Conservation (phyloP, 345 rosid genomes). For the Psidium friedrichsthalianum region DNA sequence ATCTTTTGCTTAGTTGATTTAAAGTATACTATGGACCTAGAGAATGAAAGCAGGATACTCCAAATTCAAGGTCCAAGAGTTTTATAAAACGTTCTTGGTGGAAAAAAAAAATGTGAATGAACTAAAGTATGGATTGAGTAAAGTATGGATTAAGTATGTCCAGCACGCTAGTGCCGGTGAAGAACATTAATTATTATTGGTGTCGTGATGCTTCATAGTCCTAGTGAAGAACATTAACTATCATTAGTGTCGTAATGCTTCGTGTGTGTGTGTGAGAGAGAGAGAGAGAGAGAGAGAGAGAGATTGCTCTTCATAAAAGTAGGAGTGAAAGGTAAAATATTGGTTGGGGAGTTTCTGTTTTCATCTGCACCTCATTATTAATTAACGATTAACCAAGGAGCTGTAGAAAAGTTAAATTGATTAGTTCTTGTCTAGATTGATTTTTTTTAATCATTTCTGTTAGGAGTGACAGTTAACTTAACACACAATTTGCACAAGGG, state of each 20-base stretch:
- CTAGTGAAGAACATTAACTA: not conserved
- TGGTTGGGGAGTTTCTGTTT: not conserved
- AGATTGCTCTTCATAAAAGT: not conserved
- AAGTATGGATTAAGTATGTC: not conserved
- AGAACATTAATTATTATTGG: not conserved
- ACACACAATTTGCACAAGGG: not conserved
- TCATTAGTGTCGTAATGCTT: not conserved
- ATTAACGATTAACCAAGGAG: not conserved
- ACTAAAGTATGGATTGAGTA: not conserved
- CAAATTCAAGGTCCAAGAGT: too few species aligned
- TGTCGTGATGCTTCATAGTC: not conserved
- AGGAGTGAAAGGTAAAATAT: not conserved
- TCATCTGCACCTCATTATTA: not conserved
- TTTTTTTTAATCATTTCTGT: not conserved
- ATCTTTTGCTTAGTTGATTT: not conserved
- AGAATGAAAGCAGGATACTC: not conserved
- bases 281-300: too few species aligned
- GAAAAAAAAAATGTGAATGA: too few species aligned
- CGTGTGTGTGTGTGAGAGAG: too few species aligned
- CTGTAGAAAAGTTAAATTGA: not conserved
- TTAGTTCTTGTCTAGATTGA: not conserved
- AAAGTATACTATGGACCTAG: not conserved
- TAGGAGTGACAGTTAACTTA: not conserved
- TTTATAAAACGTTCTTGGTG: too few species aligned
- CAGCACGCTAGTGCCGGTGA: not conserved